Evolutionary conservation across 768 basidiomycete species (phyloP).

Genomic region (Trametes meyenii): DNA sequence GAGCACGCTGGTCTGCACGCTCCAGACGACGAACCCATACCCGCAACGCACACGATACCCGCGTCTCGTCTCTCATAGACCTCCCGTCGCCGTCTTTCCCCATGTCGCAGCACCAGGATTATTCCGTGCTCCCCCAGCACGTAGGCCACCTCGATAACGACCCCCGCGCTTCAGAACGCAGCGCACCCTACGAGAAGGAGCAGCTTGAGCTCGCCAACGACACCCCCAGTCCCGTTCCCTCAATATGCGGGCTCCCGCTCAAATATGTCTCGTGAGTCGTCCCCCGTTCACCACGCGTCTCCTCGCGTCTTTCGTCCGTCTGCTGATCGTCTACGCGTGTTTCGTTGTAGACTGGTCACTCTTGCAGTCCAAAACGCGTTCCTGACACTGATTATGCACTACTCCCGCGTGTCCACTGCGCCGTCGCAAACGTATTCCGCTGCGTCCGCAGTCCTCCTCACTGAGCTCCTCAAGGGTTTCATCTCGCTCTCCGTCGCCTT

Average conservation of each 20-base stretch:
- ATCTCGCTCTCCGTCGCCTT: conserved; percentile 91
- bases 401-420: conserved; percentile 83
- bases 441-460: conserved; percentile 92
- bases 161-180: conserved; percentile 22
- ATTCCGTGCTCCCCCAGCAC: conserved; percentile 26
- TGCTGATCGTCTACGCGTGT: neutral
- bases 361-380: conserved; percentile 91
- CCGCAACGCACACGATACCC: conserved; percentile 25
- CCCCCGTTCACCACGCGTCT: conserved; percentile 7
- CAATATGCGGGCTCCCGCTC: conserved; percentile 69
- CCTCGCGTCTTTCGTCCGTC: conserved; percentile 4
- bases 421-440: conserved; percentile 84
- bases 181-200: conserved; percentile 33
- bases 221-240: conserved; percentile 45
- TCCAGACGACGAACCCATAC: conserved; percentile 14
- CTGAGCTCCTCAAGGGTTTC: conserved; percentile 89
- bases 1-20: conserved; percentile 28
- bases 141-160: conserved; percentile 26
- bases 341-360: conserved; percentile 63
- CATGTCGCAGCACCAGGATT: conserved; percentile 31
- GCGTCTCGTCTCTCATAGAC: conserved; percentile 17
- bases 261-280: conserved; percentile 60
- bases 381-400: conserved; percentile 94
- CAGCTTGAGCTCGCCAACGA: conserved; percentile 45
- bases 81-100: conserved; percentile 9